Evolutionary conservation across 1,284 basidiomycete genomes (phyloP), one percentile per base, ranked within the genome.

Genomic region (Cerrena zonata): DNA sequence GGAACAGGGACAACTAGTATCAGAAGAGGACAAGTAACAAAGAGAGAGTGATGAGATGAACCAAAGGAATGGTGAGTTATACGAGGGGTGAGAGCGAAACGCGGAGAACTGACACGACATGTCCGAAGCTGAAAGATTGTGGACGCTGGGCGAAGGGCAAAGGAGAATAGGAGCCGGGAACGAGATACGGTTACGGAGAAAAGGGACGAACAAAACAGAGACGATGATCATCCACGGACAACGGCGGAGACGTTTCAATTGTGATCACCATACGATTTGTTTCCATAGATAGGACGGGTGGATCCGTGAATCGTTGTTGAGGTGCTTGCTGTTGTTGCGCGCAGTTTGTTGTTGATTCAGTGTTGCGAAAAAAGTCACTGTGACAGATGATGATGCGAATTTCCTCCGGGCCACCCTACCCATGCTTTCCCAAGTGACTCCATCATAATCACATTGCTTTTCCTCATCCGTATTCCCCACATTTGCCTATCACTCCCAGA

Each of bases 151-250:
- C n/a, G n/a, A n/a, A n/a, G n/a, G n/a, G n/a, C n/a, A n/a, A n/a
- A n/a, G n/a, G n/a, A n/a, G n/a, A n/a, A n/a, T n/a, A 39, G 21
- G 37, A 39, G n/a, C n/a, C 5, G 37, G 37, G 37, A 21, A 39
- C 37, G 13, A 39, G 37, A 15, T 18, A 39, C 37, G 37, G 37
- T 36, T 25, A 53, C 34, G 36, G 49, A 45, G 34, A 53, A 41
- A 43, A 53, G 39, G 49, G 22, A 46, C 42, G 27, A 48, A 47
- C 38, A 34, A 53, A 46, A 51, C 50, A 54, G 49, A 49, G 45
- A 37, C 41, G 41, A 42, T 23, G 15, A 42, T 22, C 19, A 22
- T 23, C 41, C 10, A 5, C n/a, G 5, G 34, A 36, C 15, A 7
- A 22, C 13, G 39, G 7, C 10, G 39, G 18, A 23, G 41, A 15